These are phyloP conservation scores for Chaetomiaceae sp. DNA, from an alignment of 2,329 filamentous ascomycete genomes.

Conservation along the genomic window DNA sequence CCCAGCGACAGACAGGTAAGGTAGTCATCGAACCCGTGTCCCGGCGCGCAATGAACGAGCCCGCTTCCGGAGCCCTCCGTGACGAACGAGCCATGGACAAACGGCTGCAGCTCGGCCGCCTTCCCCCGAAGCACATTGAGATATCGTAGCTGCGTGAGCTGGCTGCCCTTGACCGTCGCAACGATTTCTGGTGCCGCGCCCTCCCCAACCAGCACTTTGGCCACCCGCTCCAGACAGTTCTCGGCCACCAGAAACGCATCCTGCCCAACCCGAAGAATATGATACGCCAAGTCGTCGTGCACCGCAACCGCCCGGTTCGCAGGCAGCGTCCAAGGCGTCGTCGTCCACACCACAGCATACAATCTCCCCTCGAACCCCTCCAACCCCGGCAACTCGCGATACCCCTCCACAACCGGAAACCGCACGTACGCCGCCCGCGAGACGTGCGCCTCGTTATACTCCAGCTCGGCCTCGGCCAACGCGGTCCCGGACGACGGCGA, in stretches of 20 bases:
- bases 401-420: conserved; percentile 59
- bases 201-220: conserved; percentile 47
- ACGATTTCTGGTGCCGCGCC: conserved; percentile 41
- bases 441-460: conserved; percentile 71
- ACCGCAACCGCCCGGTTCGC: conserved; percentile 89
- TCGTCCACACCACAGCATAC: conserved; percentile 94
- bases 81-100: conserved; percentile 86
- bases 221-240: conserved; percentile 60
- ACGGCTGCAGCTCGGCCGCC: conserved; percentile 54
- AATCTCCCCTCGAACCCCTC: conserved; percentile 46
- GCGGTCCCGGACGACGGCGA: conserved; percentile 74
- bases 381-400: conserved; percentile 28
- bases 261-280: conserved; percentile 53
- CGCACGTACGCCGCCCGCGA: conserved; percentile 74
- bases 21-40: conserved; percentile 96
- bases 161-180: conserved; percentile 56
- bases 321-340: conserved; percentile 94
- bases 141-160: conserved; percentile 65
- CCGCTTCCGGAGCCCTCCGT: conserved; percentile 87
- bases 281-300: conserved; percentile 69
- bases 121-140: conserved; percentile 63
- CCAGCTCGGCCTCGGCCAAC: conserved; percentile 77
- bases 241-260: conserved; percentile 68
- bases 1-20: conserved; percentile 67
- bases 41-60: conserved; percentile 89